Percentiles rank a stretch among this genome's conserved stretches.
Evolutionary conservation across 345 rosid genomes (phyloP).

Genomic region (Dovyalis caffra): DNA sequence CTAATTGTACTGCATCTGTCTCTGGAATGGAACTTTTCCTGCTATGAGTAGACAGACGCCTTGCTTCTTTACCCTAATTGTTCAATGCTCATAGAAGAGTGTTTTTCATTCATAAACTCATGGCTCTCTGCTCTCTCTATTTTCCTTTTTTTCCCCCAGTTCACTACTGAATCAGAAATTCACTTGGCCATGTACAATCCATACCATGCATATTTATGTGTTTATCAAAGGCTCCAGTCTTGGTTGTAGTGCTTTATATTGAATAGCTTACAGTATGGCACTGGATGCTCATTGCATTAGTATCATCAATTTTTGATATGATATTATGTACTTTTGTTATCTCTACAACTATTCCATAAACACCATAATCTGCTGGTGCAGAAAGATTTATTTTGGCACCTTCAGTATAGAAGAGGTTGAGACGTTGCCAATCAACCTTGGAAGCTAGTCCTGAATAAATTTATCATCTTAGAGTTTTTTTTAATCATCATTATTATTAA

Average conservation of each 20-base stretch:
- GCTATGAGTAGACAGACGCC: neutral
- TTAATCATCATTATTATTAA: neutral
- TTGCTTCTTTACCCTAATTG: neutral
- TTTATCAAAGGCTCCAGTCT: neutral
- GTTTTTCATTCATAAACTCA: neutral
- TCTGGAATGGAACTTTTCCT: constrained; percentile 4
- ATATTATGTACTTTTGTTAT: neutral
- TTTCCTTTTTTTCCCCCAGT: neutral
- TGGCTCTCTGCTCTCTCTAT: neutral
- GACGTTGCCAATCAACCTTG: neutral
- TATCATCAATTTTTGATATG: neutral
- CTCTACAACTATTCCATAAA: neutral
- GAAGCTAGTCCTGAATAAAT: neutral
- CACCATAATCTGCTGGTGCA: neutral
- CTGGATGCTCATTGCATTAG: neutral
- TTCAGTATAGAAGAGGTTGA: neutral
- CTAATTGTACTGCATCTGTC: too few species aligned
- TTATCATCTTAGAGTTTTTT: neutral
- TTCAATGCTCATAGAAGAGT: neutral
- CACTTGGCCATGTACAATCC: neutral
- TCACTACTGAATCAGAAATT: neutral
- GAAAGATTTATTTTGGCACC: neutral
- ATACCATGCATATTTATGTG: neutral
- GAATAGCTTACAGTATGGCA: neutral
- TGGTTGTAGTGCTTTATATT: neutral